These are phyloP conservation scores for Theileria annulata DNA, from an alignment of 169 alveolate genomes.

Conservation along the genomic window DNA sequence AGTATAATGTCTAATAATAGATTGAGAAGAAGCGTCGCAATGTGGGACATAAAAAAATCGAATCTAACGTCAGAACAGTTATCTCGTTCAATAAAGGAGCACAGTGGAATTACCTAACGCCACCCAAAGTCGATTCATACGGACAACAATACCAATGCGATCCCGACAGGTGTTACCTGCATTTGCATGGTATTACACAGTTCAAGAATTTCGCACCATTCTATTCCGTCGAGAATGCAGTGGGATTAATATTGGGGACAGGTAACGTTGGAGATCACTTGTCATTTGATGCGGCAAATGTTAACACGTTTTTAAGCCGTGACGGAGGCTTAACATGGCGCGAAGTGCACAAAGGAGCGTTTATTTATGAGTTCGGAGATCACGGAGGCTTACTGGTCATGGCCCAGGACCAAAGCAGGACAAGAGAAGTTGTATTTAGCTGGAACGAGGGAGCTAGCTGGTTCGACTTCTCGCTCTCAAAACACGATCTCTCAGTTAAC, in stretches of 20 bases:
- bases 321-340: constrained; percentile 98
- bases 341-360: constrained; percentile 96
- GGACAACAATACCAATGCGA: constrained; percentile 90
- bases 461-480: constrained; percentile 90
- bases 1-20: too few species aligned
- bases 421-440: constrained; percentile 87
- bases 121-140: constrained; percentile 92
- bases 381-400: constrained; percentile 98
- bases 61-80: constrained; percentile 84
- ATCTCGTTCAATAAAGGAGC: constrained; percentile 98
- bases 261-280: constrained; percentile 93
- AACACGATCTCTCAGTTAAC: constrained; percentile 86
- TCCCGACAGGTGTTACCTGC: constrained; percentile 90
- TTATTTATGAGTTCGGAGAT: constrained; percentile 97
- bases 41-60: constrained; percentile 70
- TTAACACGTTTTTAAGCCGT: constrained; percentile 93
- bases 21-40: constrained; percentile 67
- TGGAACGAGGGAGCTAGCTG: constrained; percentile 97
- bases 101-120: constrained; percentile 92
- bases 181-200: constrained; percentile 89
- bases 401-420: constrained; percentile 90
- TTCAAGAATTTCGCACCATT: constrained; percentile 90
- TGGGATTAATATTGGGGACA: constrained; percentile 95
- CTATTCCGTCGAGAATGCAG: constrained; percentile 93
- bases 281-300: constrained; percentile 82